Base-by-base conservation (phyloP, 75 land plant species). In the Adiantum capillusveneris region DNA sequence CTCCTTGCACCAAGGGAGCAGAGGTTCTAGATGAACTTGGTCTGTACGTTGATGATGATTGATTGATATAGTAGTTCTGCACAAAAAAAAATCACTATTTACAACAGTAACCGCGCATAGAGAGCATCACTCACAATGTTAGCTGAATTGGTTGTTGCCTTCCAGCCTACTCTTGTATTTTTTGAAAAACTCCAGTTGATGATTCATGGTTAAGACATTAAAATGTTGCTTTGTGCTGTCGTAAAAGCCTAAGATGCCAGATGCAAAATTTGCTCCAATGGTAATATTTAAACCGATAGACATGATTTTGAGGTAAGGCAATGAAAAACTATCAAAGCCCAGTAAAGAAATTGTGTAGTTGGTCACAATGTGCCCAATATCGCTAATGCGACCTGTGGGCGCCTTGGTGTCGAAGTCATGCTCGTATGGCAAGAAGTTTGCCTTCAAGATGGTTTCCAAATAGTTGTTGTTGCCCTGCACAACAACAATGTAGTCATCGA, bases 51-150 rank as follows among this genome's bases (percentile, higher is more conserved):
- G n/a, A 46, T 5, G 2, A 46, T 14, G 14, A 46, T 46, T 20
- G 89, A 67, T 75, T 79, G 61, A 85, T 43, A 53, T 82, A 80
- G 65, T 87, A 87, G 31, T 85, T 81, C 45, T 85, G 80, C n/a
- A 86, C n/a, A n/a, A n/a, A n/a, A n/a, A 22, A 48, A 78, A 89
- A 45, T 89, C 95, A 29, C 84, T 79, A 69, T 66, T 76, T 2
- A 86, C 95, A 12, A 77, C 56, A 55, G 86, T 73, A 18, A 81
- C 1, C 7, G 76, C n/a, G n/a, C 2, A 44, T 78, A 81, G 6
- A 89, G 25, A 31, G 90, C 74, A 13, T 73, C 76, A 25, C 56
- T 60, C 18, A 81, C 25, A 2, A 86, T 78, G 11, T 61, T 68
- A 0, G 73, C 45, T 1, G 86, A 81, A 54, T 79, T 72, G 9